Conservation (phyloP, 129 eudicot species). For the Smallanthus sonchifolius region DNA sequence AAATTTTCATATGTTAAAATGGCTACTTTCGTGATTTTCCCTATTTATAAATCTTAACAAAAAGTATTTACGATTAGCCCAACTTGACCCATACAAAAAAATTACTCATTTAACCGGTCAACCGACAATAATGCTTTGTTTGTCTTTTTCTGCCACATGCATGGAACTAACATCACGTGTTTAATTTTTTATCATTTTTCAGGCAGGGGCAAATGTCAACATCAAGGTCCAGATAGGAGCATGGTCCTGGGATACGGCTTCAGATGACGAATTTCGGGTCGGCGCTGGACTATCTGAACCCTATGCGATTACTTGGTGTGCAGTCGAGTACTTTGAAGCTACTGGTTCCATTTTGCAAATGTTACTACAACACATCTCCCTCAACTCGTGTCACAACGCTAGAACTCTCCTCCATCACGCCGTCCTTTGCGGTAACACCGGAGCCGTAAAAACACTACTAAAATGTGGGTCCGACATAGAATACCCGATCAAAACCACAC, state of each 20-base stretch:
- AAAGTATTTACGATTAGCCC: no score
- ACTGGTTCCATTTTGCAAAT: conserved; percentile 68
- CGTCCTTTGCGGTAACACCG: conserved; percentile 59
- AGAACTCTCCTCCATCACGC: conserved; percentile 89
- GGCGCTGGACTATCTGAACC: conserved; percentile 95
- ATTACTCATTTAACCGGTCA: background rate
- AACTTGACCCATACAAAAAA: no score
- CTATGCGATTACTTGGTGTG: conserved; percentile 75
- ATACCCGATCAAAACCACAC: conserved; percentile 47
- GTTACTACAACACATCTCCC: conserved; percentile 56
- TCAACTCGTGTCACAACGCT: conserved; percentile 42
- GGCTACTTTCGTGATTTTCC: no score
- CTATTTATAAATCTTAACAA: no score
- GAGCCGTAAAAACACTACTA: conserved; percentile 56
- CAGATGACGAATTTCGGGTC: conserved; percentile 89
- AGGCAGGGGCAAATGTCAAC: conserved; percentile 73
- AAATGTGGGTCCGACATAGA: conserved; percentile 56
- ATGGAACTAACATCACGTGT: conserved; percentile 7
- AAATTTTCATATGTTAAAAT: no score
- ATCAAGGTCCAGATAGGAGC: conserved; percentile 75
- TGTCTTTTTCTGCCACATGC: conserved; percentile 15
- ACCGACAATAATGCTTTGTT: background rate
- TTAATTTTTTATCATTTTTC: background rate
- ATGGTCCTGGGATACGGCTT: conserved; percentile 86
- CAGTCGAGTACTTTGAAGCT: conserved; percentile 84